phyloP scores from a whole-genome alignment of 1,284 basidiomycete genomes.

The Heterobasidion irregulare region DNA sequence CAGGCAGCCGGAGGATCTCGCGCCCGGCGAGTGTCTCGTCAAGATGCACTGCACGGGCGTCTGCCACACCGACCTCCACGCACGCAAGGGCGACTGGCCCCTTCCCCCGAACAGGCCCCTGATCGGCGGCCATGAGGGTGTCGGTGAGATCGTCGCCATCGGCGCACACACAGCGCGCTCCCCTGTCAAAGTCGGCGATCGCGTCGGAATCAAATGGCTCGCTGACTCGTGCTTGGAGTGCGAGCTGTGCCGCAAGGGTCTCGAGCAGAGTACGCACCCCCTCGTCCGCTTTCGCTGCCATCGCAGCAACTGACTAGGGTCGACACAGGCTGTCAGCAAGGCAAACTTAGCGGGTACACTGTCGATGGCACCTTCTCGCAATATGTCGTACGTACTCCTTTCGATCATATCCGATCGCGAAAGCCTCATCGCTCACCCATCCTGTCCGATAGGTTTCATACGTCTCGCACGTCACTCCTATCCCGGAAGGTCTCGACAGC shows the following conservation, averaged over 20 bases:
- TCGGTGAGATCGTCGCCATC: conserved; percentile 73
- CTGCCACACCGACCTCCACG: conserved; percentile 79
- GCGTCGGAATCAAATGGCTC: conserved; percentile 84
- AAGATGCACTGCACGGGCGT: conserved; percentile 69
- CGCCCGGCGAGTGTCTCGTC: conserved; percentile 76
- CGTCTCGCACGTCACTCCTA: conserved; percentile 66
- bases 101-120: conserved; percentile 59
- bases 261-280: conserved; percentile 53
- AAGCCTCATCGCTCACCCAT: conserved; percentile 17
- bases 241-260: conserved; percentile 65
- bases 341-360: conserved; percentile 63
- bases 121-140: conserved; percentile 83
- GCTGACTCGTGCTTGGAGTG: conserved; percentile 47
- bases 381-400: conserved; percentile 46
- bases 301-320: not conserved
- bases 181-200: conserved; percentile 65
- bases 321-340: conserved; percentile 47
- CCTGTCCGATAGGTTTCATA: conserved; percentile 42
- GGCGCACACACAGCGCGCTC: conserved; percentile 55
- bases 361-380: conserved; percentile 82
- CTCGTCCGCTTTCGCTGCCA: not conserved
- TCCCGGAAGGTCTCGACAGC: conserved; percentile 60
- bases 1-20: conserved; percentile 55
- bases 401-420: not conserved
- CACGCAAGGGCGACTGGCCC: conserved; percentile 68